These are phyloP conservation scores for Trichosanthes cucumerina DNA, from an alignment of 306 rosid genomes.

Conservation along the genomic window DNA sequence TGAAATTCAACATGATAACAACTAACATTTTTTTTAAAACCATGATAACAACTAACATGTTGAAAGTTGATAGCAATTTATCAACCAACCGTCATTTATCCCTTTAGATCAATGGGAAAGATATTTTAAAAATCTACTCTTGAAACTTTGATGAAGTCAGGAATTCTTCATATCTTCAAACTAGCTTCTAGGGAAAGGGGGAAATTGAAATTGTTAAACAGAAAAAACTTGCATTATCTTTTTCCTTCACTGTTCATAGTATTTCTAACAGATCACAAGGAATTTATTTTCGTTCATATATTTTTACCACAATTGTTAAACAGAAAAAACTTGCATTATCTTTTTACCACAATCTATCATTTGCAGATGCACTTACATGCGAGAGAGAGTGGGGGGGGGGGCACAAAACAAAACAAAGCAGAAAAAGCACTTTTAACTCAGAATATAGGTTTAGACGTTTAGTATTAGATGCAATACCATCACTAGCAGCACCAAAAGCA, in stretches of 20 bases:
- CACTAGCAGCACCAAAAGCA: slow-evolving; percentile 98
- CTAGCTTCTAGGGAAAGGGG: not conserved
- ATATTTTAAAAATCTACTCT: not conserved
- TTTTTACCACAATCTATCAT: not conserved
- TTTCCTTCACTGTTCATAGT: not conserved
- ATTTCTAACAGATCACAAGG: not conserved
- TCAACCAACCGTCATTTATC: not conserved
- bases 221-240: not conserved
- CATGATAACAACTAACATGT: not conserved
- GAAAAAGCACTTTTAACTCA: not conserved
- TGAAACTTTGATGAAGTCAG: not conserved
- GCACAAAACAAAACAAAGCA: not conserved
- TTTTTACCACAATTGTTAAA: not conserved
- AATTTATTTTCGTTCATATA: not conserved
- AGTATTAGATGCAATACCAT: slow-evolving; percentile 47
- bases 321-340: too few species aligned
- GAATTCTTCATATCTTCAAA: not conserved
- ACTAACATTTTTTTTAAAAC: too few species aligned
- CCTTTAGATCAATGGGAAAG: not conserved
- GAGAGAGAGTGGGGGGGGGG: too few species aligned
- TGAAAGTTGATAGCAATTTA: not conserved
- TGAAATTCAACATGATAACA: not conserved
- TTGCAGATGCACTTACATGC: not conserved
- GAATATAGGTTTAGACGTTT: not conserved
- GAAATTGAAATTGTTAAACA: not conserved